Percentiles rank a stretch among this genome's conserved stretches.
Conservation (phyloP, 257 asterid genomes). For the Buddleja alternifolia region DNA sequence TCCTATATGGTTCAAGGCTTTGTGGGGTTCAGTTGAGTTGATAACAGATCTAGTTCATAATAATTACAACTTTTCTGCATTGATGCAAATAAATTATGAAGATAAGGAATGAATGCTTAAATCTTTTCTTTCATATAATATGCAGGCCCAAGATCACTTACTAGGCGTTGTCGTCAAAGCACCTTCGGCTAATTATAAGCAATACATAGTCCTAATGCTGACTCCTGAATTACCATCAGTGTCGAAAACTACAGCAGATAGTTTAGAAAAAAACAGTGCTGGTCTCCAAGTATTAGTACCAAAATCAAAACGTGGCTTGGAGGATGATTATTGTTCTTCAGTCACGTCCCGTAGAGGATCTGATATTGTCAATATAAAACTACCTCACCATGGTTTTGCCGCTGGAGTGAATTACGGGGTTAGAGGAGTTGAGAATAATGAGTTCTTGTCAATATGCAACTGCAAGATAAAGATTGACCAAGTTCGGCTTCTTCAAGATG, state of each 20-base stretch:
- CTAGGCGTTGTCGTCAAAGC: constrained; percentile 85
- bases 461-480: constrained; percentile 72
- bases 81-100: neutral
- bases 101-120: constrained; percentile 12
- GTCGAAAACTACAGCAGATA: constrained; percentile 45
- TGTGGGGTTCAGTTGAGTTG: constrained; percentile 22
- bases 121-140: constrained; percentile 21
- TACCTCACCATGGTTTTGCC: constrained; percentile 83
- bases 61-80: constrained; percentile 27
- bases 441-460: constrained; percentile 78
- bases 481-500: constrained; percentile 91
- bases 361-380: constrained; percentile 69
- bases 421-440: constrained; percentile 67
- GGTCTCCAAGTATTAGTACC: constrained; percentile 78
- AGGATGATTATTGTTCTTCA: constrained; percentile 77
- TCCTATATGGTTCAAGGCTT: constrained; percentile 26
- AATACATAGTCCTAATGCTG: constrained; percentile 81
- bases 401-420: constrained; percentile 90
- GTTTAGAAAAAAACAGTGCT: constrained; percentile 48
- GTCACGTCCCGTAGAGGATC: constrained; percentile 78
- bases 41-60: constrained; percentile 18
- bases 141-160: constrained; percentile 91
- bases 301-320: constrained; percentile 89
- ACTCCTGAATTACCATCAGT: constrained; percentile 71
- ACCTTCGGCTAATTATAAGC: constrained; percentile 68